Conservation (phyloP, 768 basidiomycete genomes). For the Trametes gibbosa region DNA sequence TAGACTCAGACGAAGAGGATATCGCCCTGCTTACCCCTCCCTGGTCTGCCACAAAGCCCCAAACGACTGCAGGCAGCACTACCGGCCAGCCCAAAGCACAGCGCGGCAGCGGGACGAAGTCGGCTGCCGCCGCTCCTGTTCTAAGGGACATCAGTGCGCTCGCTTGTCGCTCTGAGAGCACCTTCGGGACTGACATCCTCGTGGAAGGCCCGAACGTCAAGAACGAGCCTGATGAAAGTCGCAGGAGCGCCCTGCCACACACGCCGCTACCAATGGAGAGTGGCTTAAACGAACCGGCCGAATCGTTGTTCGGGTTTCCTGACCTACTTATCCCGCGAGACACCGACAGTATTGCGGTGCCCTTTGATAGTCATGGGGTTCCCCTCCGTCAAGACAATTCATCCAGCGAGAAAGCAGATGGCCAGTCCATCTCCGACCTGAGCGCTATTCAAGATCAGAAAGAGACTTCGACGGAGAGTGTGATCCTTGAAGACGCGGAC, state of each 20-base stretch:
- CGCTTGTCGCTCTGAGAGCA: background rate
- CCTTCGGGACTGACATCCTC: background rate
- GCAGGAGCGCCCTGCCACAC: background rate
- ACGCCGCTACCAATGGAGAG: background rate
- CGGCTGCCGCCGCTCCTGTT: background rate
- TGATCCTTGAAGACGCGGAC: conserved; percentile 38
- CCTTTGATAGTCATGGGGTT: background rate
- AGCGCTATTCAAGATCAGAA: background rate
- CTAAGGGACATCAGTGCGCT: conserved; percentile 8
- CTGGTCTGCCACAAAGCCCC: conserved; percentile 2
- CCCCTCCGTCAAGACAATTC: background rate
- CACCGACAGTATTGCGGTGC: background rate
- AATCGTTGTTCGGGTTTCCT: conserved; percentile 11
- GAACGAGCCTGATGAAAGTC: background rate
- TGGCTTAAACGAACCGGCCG: background rate
- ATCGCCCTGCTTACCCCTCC: background rate
- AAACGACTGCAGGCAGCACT: background rate
- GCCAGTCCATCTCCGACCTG: background rate
- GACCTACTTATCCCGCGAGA: background rate
- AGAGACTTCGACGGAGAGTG: background rate
- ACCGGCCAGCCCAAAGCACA: background rate
- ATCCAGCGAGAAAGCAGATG: background rate
- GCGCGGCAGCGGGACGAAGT: background rate
- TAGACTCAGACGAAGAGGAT: conserved; percentile 32
- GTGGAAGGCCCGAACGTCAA: conserved; percentile 4